Evolutionary conservation across 192 early-diverging fungal genomes (phyloP), one percentile per base, ranked within the genome.

Genomic region (Backusella macrospora): DNA sequence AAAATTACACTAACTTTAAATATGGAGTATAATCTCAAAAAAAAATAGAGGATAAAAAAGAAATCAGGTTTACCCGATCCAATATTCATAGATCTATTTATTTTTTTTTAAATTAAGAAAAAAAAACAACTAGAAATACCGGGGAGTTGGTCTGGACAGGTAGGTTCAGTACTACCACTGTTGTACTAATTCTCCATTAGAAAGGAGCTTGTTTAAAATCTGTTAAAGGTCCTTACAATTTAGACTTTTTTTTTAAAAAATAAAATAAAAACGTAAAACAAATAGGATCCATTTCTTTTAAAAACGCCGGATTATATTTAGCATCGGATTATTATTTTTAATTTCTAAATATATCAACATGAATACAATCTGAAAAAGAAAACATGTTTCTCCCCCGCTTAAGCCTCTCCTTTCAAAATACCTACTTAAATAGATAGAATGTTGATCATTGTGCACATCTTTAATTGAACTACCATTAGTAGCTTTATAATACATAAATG

Each of bases 41-140:
- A 23, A 59, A 12, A n/a, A 55, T 55, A n/a, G 10, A 2, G 9
- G 52, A 23, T 12, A 55, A 55, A 59, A 49, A 49, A n/a, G n/a
- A 26, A 12, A 59, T 23, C 26, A 23, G 12, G 52, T 59, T 26
- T 26, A 59, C 13, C 52, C 52, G 18, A 55, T 55, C 52, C 52
- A 55, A 21, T 21, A 21, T 55, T 55, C 23, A 55, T 26, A 55
- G 49, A 23, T 55, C 49, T 21, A 55, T 55, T 55, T 55, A 55
- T 55, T 55, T 55, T 52, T 55, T 55, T n/a, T n/a, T n/a, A 55
- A 55, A 55, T 55, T 55, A 26, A 55, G 7, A 49, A 18, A 49
- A 18, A 49, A 42, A 6, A 7, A n/a, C n/a, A n/a, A n/a, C 13
- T 59, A 18, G 26, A 26, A 23, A 23, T 59, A 59, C 52, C 52